These are phyloP conservation scores for Phyllosticta citribraziliensis DNA, from an alignment of 2,329 filamentous ascomycete genomes.

Conservation along the genomic window DNA sequence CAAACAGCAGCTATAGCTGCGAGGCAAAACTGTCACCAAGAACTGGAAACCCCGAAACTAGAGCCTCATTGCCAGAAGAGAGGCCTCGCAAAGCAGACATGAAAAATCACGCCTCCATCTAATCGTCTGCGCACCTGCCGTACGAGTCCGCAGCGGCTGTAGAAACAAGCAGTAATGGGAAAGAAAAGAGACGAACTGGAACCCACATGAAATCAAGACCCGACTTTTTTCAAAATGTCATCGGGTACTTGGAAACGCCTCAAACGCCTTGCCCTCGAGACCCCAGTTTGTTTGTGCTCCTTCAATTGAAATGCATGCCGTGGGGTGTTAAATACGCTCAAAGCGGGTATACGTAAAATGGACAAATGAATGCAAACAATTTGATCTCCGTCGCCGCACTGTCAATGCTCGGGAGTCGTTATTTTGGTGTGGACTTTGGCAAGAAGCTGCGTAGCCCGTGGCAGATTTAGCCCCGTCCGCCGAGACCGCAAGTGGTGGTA, in stretches of 20 bases:
- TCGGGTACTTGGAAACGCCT: background rate
- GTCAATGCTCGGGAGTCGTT: slow-evolving; percentile 7
- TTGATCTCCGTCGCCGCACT: slow-evolving; percentile 4
- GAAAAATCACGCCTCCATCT: background rate
- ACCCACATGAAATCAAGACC: background rate
- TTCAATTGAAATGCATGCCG: slow-evolving; percentile 8
- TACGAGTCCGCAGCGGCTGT: background rate
- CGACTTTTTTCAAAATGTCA: background rate
- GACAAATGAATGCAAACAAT: slow-evolving; percentile 7
- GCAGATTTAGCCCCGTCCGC: background rate
- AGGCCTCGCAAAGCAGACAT: background rate
- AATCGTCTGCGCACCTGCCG: background rate
- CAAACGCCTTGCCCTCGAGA: slow-evolving; percentile 1
- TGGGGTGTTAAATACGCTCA: slow-evolving; percentile 5
- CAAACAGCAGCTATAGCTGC: background rate
- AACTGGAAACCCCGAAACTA: background rate
- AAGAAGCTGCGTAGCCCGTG: background rate
- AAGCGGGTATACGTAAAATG: slow-evolving; percentile 11
- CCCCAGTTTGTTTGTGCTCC: slow-evolving; percentile 3
- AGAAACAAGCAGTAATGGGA: slow-evolving; percentile 1
- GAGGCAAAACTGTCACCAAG: background rate
- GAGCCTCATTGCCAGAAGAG: background rate
- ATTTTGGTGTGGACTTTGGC: background rate
- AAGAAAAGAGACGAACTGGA: background rate
- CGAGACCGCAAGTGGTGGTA: background rate